These are phyloP conservation scores for Pestalotiopsis sp. DNA, from an alignment of 2,329 filamentous ascomycete genomes.

Conservation along the genomic window DNA sequence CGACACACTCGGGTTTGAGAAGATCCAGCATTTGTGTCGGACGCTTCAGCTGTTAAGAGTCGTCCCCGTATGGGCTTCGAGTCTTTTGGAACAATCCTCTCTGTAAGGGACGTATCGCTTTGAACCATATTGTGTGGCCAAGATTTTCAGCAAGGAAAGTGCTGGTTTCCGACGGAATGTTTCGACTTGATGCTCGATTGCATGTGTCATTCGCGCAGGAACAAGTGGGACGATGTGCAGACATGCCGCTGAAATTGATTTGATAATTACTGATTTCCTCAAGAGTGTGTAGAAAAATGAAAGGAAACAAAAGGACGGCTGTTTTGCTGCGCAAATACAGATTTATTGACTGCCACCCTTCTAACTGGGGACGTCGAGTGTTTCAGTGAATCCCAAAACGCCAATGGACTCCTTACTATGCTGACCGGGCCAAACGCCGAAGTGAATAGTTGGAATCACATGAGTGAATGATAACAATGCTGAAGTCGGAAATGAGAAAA, in stretches of 20 bases:
- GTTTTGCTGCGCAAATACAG: not conserved
- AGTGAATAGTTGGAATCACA: constrained; percentile 55
- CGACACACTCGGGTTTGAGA: too few species aligned
- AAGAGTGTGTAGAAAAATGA: not conserved
- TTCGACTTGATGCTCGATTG: not conserved
- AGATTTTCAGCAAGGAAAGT: too few species aligned
- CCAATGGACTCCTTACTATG: constrained; percentile 61
- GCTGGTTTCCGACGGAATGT: too few species aligned
- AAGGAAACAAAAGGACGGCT: not conserved
- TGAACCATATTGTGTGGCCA: too few species aligned
- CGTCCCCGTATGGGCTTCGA: too few species aligned
- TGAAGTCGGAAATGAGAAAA: constrained; percentile 34
- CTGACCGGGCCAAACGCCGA: constrained; percentile 56
- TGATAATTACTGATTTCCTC: not conserved
- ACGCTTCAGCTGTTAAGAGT: too few species aligned
- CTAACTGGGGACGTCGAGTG: not conserved
- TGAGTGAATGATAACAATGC: constrained; percentile 38
- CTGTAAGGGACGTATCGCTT: too few species aligned
- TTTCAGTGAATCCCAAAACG: constrained; percentile 42
- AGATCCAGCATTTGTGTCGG: too few species aligned
- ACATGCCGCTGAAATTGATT: not conserved
- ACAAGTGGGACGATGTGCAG: not conserved
- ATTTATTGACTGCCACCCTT: not conserved
- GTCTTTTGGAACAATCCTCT: too few species aligned
- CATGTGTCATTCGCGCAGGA: not conserved